These are phyloP conservation scores for Euphorbia celastroides DNA, from an alignment of 441 rosid genomes.

Conservation along the genomic window DNA sequence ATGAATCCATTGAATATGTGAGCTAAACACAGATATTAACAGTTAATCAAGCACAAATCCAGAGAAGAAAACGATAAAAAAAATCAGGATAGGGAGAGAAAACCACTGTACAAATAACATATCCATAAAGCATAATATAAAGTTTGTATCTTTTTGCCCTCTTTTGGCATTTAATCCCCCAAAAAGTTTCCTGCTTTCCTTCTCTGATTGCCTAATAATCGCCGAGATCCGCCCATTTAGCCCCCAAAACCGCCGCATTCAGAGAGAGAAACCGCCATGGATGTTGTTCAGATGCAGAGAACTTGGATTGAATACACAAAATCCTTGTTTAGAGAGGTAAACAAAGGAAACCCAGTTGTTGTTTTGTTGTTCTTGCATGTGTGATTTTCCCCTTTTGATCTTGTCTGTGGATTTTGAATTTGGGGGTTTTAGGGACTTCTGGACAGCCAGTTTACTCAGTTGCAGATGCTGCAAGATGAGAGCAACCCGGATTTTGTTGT, in stretches of 20 bases:
- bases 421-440: too few species aligned
- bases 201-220: constrained; percentile 19
- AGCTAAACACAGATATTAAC: neutral
- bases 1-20: neutral
- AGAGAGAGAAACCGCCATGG: constrained; percentile 46
- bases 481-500: constrained; percentile 90
- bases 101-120: neutral
- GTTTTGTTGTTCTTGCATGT: too few species aligned
- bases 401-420: too few species aligned
- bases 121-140: constrained; percentile 11
- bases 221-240: constrained; percentile 28
- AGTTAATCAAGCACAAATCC: constrained; percentile 20
- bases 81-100: neutral
- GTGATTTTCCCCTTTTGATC: too few species aligned
- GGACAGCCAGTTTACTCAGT: too few species aligned
- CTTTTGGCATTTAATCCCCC: constrained; percentile 11
- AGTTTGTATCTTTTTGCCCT: constrained; percentile 3
- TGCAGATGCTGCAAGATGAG: constrained; percentile 90
- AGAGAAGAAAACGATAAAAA: constrained; percentile 7
- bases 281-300: constrained; percentile 82
- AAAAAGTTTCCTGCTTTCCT: constrained; percentile 14
- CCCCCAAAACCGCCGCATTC: too few species aligned
- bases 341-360: neutral
- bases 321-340: constrained; percentile 79
- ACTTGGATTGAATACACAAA: constrained; percentile 58